These are phyloP conservation scores for Allomyces macrogynus DNA, from an alignment of 192 early-diverging fungal genomes.

Conservation along the genomic window DNA sequence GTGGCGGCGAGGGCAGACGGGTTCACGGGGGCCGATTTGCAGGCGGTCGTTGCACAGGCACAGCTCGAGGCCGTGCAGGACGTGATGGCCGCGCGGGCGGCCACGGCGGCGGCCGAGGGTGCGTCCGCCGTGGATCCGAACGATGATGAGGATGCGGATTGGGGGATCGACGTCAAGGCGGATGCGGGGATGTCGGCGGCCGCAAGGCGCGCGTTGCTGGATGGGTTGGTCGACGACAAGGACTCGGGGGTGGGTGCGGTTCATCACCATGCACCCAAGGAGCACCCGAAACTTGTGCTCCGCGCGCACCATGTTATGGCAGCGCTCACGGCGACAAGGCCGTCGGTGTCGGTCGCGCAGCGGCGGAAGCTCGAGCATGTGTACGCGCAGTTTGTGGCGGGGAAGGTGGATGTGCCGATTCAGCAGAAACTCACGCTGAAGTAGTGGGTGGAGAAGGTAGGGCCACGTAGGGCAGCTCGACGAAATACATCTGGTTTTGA, in stretches of 20 bases:
- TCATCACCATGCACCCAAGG: constrained; percentile 7
- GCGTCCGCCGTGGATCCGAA: neutral
- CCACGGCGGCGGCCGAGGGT: neutral
- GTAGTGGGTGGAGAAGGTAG: neutral
- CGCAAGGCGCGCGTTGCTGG: constrained; percentile 8
- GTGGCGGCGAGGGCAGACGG: constrained; percentile 47
- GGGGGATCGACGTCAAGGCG: constrained; percentile 7
- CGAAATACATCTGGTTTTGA: too few species aligned
- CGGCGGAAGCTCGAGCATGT: constrained; percentile 26
- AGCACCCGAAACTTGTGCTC: constrained; percentile 13
- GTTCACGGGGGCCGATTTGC: constrained; percentile 83
- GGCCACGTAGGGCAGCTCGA: too few species aligned
- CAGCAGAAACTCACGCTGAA: neutral
- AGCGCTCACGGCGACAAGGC: constrained; percentile 32
- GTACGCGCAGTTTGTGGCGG: constrained; percentile 12
- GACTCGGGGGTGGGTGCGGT: constrained; percentile 9
- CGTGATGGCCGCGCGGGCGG: constrained; percentile 24
- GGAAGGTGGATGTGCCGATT: neutral
- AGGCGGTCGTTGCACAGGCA: constrained; percentile 79
- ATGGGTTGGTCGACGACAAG: constrained; percentile 5
- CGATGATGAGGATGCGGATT: neutral
- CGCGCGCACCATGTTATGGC: constrained; percentile 26
- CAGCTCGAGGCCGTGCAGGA: constrained; percentile 77
- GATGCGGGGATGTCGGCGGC: constrained; percentile 2
- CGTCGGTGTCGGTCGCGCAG: constrained; percentile 41